Base-by-base conservation (phyloP, 768 basidiomycete species). In the Mycena epipterygia region DNA sequence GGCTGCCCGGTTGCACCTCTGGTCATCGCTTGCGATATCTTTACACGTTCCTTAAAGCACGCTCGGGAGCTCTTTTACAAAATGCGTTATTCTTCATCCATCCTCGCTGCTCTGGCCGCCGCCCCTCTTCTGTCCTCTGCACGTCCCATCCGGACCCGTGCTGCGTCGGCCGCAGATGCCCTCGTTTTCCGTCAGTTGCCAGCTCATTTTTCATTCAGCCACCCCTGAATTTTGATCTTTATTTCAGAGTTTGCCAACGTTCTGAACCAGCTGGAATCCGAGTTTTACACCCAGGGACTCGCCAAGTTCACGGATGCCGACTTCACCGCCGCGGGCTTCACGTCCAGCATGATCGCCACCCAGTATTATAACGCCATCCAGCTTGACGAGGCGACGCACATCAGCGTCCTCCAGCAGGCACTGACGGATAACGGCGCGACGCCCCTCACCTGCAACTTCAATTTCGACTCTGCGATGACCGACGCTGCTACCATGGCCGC, bases 211-310 rank as follows among this genome's bases (percentile, higher is more conserved):
- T 12, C 16, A n/a, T n/a, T n/a, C n/a, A n/a, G n/a, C n/a, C n/a
- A n/a, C n/a, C n/a, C n/a, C n/a, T n/a, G n/a, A n/a, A n/a, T n/a
- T n/a, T n/a, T n/a, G n/a, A n/a, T n/a, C n/a, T n/a, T n/a, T n/a
- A n/a, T n/a, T n/a, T n/a, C 76, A 94, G 93, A 90, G 75, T 95
- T 94, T 72, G 92, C 93, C 48, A 83, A 89, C 78, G 89, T 92
- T 57, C 84, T 95, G 46, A 93, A 95, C 77, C 87, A 91, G 72
- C 82, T 94, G 17, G 94, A 95, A 78, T 84, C 84, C 19, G 73
- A 82, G 29, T 94, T 94, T 77, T 95, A 95, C 79, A 66, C 80
- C 4, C 86, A 93, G 75, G 93, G 88, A 12, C 81, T 94, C 27
- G 55, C 79, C 8, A 91, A 90, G 75, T 95, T 95, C 84, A 80